These are phyloP conservation scores for Breviolum minutum DNA, from an alignment of 73 alveolate species.

Conservation along the genomic window DNA sequence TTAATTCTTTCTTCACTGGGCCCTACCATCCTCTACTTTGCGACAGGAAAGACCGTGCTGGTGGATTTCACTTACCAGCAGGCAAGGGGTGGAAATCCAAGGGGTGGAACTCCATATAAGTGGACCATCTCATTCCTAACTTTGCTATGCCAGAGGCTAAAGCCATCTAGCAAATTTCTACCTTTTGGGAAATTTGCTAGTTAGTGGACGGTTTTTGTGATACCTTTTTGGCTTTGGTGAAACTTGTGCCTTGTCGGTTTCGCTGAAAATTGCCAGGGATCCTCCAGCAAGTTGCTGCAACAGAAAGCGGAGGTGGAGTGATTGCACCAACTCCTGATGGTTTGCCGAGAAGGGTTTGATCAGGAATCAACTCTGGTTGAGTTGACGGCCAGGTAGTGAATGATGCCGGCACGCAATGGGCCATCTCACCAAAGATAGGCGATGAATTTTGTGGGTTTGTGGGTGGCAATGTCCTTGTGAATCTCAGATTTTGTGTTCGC, in stretches of 20 bases:
- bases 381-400: slow-evolving; percentile 65
- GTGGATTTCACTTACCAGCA: slow-evolving; percentile 83
- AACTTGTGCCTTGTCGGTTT: neutral
- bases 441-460: neutral
- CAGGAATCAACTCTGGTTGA: neutral
- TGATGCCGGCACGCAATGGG: slow-evolving; percentile 86
- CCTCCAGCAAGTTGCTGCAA: slow-evolving; percentile 65
- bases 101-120: neutral
- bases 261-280: neutral
- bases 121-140: too few species aligned
- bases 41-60: slow-evolving; percentile 61
- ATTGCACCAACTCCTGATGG: neutral
- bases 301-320: slow-evolving; percentile 37
- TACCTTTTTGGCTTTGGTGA: neutral
- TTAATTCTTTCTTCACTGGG: neutral
- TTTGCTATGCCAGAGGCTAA: too few species aligned
- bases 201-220: neutral
- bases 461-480: neutral
- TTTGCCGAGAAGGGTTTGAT: neutral
- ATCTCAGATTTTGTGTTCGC: too few species aligned
- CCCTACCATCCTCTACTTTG: neutral
- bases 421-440: slow-evolving; percentile 91
- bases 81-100: neutral
- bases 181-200: neutral
- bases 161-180: neutral